A percentile compares a stretch with the other conserved stretches of the same genome.
Conservation (phyloP, 495 filamentous ascomycete species). For the Bathelium albidoporum region DNA sequence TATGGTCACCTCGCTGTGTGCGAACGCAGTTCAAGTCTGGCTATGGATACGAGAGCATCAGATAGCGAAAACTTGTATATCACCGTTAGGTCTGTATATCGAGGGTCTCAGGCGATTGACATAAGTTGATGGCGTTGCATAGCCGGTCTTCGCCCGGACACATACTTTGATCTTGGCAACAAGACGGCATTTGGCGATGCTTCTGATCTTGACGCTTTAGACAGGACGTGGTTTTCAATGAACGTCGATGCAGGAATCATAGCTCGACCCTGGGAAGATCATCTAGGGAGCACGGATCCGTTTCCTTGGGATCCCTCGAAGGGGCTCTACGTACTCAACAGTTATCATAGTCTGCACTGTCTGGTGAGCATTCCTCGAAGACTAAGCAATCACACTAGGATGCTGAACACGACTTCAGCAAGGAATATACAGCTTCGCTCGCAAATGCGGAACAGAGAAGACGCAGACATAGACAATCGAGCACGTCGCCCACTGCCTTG, state of each 20-base stretch:
- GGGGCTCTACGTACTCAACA: not conserved
- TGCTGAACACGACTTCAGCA: not conserved
- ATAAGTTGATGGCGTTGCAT: not conserved
- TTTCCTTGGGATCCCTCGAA: not conserved
- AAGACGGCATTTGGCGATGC: not conserved
- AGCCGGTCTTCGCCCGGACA: not conserved
- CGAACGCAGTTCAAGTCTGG: not conserved
- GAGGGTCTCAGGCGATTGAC: not conserved
- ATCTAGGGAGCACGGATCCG: not conserved
- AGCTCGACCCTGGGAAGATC: not conserved
- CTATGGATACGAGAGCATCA: not conserved
- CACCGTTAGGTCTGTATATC: not conserved
- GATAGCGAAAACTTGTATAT: not conserved
- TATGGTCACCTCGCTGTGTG: not conserved
- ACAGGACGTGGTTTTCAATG: not conserved
- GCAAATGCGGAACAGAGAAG: not conserved
- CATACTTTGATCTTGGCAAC: not conserved
- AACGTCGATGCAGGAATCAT: not conserved
- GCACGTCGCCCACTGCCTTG: not conserved
- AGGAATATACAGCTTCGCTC: not conserved
- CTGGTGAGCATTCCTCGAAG: not conserved
- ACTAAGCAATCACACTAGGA: not conserved
- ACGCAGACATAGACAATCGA: not conserved
- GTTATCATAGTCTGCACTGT: not conserved
- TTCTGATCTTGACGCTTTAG: not conserved